Evolutionary conservation across 2,329 filamentous ascomycete genomes (phyloP), one percentile per base, ranked within the genome.

Genomic region (Aspergillus sp.): DNA sequence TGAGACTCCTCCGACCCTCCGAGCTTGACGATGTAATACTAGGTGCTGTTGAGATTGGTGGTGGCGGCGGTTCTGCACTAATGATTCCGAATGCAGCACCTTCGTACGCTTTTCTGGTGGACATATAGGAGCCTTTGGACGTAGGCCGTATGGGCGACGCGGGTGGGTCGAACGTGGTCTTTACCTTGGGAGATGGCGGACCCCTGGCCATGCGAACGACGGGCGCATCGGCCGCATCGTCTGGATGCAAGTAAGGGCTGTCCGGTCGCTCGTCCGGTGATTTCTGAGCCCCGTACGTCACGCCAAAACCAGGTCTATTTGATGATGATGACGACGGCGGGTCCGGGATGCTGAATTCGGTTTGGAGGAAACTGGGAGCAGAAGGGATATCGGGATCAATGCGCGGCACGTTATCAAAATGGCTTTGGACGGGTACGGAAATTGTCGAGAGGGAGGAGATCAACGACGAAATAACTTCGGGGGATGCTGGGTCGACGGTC

Each of bases 151-250:
- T 47, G 5, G 60, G 53, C 9, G 58, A 61, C 9, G 59, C 35
- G 69, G 54, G 41, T 30, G 49, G 46, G 25, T 54, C 54, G 38
- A 52, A 43, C 23, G 50, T 49, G 0, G 83, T 80, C n/a, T 85
- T 89, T 45, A 87, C 71, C 22, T 86, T 90, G 59, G 83, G 81
- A 46, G 86, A 87, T 44, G 86, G 88, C 0, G 87, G 87, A 6
- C 84, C 85, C 65, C 90, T 90, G 27, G 88, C 81, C 27, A 90
- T 95, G 54, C 85, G 84, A 58, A 94, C 80, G 47, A 91, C 80
- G 15, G 90, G 89, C 10, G 88, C 71, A 51, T 76, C 72, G 27
- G 79, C 79, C 38, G 78, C 78, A 68, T 82, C 77, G 63, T 81
- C 77, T 32, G 75, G 70, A 53, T 75, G 73, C 46, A 76, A 53